Base-by-base conservation (phyloP, 805 yeast genomes). In the Komagataella phaffii region DNA sequence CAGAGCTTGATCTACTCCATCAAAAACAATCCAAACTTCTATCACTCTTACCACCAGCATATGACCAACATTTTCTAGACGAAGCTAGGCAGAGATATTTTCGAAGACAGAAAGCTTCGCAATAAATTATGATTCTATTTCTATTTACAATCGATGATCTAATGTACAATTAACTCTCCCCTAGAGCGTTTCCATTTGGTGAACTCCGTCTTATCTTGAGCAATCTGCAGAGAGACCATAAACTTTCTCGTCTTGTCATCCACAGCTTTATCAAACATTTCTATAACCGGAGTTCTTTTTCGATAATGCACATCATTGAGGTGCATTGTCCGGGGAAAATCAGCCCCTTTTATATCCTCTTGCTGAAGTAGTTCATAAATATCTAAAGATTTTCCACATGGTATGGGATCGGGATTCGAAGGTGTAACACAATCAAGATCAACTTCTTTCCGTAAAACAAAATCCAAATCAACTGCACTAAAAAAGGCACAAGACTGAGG, bases 401-500 rank as follows among this genome's bases (percentile, higher is more conserved):
- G 77, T 17, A 90, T 81, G 0, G 91, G 68, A 6, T 62, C 58
- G 0, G 83, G 80, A 58, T 89, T 83, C 0, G 96, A 88, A 0
- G 97, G 96, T 0, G 99, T 95, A 2, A 88, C 73, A 66, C 98
- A 91, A 55, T 84, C 88, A 73, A 89, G 70, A 56, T 81, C 81
- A n/a, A 91, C 98, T 59, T 95, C 99, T 61, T 93, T 93, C 57
- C 99, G 73, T 57, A 95, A 67, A 3, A 91, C 85, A 54, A 75
- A 78, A 61, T 93, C 99, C 51, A 95, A 77, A 62, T 93, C 99
- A 45, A 93, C 89, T 44, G 88, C 89, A 1, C 96, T 87, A 63
- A 93, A 93, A 63, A 93, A 93, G 0, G 99, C 98, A 68, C 96
- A 88, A 10, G 90, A 83, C 59, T 90, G 96, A 0, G 99, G 99